These are phyloP conservation scores for Linnemannia zychae DNA, from an alignment of 192 early-diverging fungal species.

Conservation along the genomic window DNA sequence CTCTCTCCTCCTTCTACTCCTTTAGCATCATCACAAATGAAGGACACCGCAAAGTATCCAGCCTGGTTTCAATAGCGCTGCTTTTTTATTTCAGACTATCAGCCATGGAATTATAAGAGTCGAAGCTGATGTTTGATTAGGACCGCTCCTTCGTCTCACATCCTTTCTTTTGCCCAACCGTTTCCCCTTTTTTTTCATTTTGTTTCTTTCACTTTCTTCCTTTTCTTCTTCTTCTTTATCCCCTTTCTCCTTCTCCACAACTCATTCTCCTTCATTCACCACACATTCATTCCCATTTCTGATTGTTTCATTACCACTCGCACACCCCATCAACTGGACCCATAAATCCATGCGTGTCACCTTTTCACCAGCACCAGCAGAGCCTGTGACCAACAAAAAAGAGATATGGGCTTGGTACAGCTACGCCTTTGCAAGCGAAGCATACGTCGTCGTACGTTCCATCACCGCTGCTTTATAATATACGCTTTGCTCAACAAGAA, in stretches of 20 bases:
- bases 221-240: neutral
- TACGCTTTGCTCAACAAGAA: neutral
- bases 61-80: too few relatives aligned
- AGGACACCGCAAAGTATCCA: too few relatives aligned
- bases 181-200: neutral
- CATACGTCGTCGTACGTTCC: slow-evolving; percentile 51
- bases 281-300: neutral
- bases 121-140: too few relatives aligned
- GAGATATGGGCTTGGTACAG: slow-evolving; percentile 58
- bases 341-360: slow-evolving; percentile 35
- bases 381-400: slow-evolving; percentile 32
- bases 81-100: too few relatives aligned
- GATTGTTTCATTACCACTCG: neutral
- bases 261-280: neutral
- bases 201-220: neutral
- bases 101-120: too few relatives aligned
- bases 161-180: neutral
- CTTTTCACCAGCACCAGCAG: slow-evolving; percentile 42
- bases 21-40: too few relatives aligned
- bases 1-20: too few relatives aligned
- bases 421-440: slow-evolving; percentile 60
- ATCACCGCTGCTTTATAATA: neutral
- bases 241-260: neutral
- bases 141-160: too few relatives aligned
- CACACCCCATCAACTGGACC: neutral